Base-by-base conservation (phyloP, 2,329 filamentous ascomycete genomes). In the Paramyrothecium sp. region DNA sequence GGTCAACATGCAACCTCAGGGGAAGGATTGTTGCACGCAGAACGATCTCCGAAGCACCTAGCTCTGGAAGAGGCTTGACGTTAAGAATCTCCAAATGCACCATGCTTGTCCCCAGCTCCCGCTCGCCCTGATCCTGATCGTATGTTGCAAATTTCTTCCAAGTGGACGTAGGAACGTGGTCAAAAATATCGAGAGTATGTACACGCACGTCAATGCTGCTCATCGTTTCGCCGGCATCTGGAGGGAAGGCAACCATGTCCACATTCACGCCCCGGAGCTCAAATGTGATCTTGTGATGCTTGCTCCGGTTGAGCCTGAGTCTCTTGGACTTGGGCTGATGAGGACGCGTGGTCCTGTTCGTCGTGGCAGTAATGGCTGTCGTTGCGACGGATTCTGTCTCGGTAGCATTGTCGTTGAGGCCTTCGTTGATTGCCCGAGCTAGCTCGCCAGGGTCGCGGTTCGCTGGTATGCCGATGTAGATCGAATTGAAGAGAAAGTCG, bases 131-230 rank as follows among this genome's bases (percentile, higher is more conserved):
- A 69, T 96, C 92, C 58, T 90, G 87, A 77, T 96, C 90, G 66
- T 97, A 97, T 0, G 94, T 98, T 16, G 92, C 88, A 75, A 99
- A 99, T 71, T 97, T 99, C 73, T 91, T 96, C 96, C 96, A 99
- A 0, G 94, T 97, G 3, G 95, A 99, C 0, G 92, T 94, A 2
- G 92, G 92, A 2, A 99, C 84, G 68, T 97, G 92, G 71, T 99
- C 95, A 60, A 95, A 97, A 17, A 99, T 88, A 64, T 97, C 93
- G 13, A 99, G 79, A 57, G 95, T 89, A 44, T 86, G 83, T 12
- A 99, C 81, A 10, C 92, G 87, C 34, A 98, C 78, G 71, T 97
- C 91, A 41, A 98, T 79, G 20, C 92, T 96, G 71, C 88, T 96
- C 69, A 96, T 85, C 0, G 92, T 95, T 71, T 97, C 92, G 1